Base-by-base conservation (phyloP, 345 rosid genomes). In the Camelina laxa region DNA sequence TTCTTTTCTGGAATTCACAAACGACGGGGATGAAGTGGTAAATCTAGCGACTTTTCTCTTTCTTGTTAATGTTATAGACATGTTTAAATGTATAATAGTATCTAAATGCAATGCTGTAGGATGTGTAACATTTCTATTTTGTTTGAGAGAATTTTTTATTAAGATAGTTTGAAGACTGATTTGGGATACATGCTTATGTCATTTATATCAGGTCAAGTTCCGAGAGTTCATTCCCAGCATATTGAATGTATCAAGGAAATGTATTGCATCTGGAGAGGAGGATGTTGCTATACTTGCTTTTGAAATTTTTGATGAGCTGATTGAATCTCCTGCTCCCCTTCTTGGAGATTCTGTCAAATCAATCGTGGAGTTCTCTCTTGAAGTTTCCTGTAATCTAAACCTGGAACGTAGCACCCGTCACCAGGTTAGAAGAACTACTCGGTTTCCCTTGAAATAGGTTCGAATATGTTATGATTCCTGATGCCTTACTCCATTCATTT, bases 241-340 rank as follows among this genome's bases (percentile, higher is more conserved):
- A 81, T 89, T 96, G 79, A 86, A 87, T 80, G 96, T 96, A 14
- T 85, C 99, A 73, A 91, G 95, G 67, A 94, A 91, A 67, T 92
- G 94, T 81, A 87, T 96, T 78, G 90, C 90, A 65, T 85, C 89
- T 51, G 99, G 97, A 21, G 98, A 91, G 27, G 98, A 96, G 89
- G 98, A 92, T 83, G 93, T 96, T 79, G 98, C 99, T 50, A 79
- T 92, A 45, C 86, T 96, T 84, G 98, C 99, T 58, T 96, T 96
- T 75, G 99, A 96, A 82, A 96, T 96, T 73, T 96, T 96, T 83
- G 99, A 96, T 63, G 99, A 96, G 82, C 83, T 96, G 71, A 96
- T 96, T 73, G 99, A 96, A 79, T 96, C 99, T 77, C 98, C 98
- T 11, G 96, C 99, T 44, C 97, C 99, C 53, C 91, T 96, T 76